Percentiles rank a stretch among this genome's conserved stretches.
Evolutionary conservation across 108 stramenopile species (phyloP).

Genomic region (Skeletonema potamos): DNA sequence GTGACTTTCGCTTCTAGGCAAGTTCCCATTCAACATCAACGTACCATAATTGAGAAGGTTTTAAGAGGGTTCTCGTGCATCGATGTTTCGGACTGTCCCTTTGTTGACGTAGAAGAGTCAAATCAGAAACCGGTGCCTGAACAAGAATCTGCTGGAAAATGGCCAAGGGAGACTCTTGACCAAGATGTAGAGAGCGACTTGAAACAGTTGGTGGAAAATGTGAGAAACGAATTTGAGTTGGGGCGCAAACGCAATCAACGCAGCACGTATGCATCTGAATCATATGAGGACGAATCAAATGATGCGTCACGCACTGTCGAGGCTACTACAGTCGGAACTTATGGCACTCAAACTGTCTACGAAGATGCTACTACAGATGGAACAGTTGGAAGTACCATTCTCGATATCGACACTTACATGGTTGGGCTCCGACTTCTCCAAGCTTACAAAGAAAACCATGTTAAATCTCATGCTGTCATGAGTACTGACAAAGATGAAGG

Average conservation of each 20-base stretch:
- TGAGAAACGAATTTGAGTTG: not conserved
- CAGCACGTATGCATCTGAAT: not conserved
- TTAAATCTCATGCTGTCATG: too few species aligned
- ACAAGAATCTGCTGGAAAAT: not conserved
- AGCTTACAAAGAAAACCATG: too few species aligned
- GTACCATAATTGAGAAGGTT: not conserved
- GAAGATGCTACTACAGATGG: not conserved
- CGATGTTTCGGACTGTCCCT: not conserved
- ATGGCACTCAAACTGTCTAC: not conserved
- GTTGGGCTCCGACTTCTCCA: not conserved
- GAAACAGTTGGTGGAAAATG: not conserved
- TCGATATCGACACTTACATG: not conserved
- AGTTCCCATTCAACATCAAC: not conserved
- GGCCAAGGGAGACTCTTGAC: not conserved
- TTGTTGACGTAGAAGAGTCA: not conserved
- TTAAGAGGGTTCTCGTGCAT: not conserved
- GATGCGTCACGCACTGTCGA: not conserved
- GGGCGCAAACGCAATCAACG: not conserved
- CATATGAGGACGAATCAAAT: not conserved
- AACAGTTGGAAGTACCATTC: not conserved
- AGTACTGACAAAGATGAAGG: too few species aligned
- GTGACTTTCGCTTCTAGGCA: too few species aligned
- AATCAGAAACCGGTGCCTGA: not conserved
- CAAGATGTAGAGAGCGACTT: not conserved
- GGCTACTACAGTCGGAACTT: not conserved